Evolutionary conservation across 2,329 filamentous ascomycete species (phyloP).

Genomic region (Macrophomina tecta): DNA sequence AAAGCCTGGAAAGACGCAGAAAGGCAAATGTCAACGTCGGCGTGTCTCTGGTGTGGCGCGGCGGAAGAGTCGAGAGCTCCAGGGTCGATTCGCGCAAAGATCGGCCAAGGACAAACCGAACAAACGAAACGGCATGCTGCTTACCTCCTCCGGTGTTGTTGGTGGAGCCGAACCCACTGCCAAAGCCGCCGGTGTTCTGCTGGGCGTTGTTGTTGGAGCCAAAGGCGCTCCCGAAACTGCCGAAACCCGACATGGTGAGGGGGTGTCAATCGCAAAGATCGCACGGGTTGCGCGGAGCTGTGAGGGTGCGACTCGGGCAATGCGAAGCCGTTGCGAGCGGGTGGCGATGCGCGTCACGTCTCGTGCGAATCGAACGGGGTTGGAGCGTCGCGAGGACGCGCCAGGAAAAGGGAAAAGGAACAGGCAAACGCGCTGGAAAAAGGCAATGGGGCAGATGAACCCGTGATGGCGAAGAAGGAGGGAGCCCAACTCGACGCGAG

Average conservation of each 20-base stretch:
- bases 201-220: slow-evolving; percentile 44
- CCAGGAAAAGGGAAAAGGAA: slow-evolving; percentile 35
- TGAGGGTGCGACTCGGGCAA: slow-evolving; percentile 22
- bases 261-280: slow-evolving; percentile 14
- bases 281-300: slow-evolving; percentile 3
- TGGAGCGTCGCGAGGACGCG: slow-evolving; percentile 39
- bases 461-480: slow-evolving; percentile 32
- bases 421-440: slow-evolving; percentile 19
- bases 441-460: slow-evolving; percentile 12
- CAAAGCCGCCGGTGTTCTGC: slow-evolving; percentile 40
- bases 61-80: slow-evolving; percentile 26
- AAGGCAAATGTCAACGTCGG: slow-evolving; percentile 42
- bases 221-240: slow-evolving; percentile 43
- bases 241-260: slow-evolving; percentile 31
- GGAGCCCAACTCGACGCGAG: slow-evolving; percentile 33
- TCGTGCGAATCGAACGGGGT: slow-evolving; percentile 20
- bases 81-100: slow-evolving; percentile 27
- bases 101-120: slow-evolving; percentile 26
- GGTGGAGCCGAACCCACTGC: slow-evolving; percentile 52
- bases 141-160: slow-evolving; percentile 37
- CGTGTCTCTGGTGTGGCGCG: slow-evolving; percentile 28
- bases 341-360: slow-evolving; percentile 16
- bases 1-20: slow-evolving; percentile 47
- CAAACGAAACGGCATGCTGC: slow-evolving; percentile 19
- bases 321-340: not conserved